Conservation (phyloP, 192 early-diverging fungal genomes). For the Coemansia sp. region DNA sequence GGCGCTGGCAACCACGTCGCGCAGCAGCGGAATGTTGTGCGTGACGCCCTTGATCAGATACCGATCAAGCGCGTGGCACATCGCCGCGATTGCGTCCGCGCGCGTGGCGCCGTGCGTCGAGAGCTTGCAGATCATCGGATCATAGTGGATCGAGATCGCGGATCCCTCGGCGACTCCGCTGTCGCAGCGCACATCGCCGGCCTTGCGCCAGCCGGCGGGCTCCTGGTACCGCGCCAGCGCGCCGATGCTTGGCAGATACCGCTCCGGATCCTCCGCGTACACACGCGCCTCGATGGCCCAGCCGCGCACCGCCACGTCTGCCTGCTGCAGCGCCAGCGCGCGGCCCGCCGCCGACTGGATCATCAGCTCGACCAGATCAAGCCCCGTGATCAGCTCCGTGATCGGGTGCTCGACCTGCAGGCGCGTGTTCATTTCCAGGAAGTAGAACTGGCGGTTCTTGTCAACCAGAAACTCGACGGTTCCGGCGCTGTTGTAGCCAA, state of each 20-base stretch:
- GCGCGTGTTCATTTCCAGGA: conserved; percentile 82
- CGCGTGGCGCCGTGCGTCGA: conserved; percentile 80
- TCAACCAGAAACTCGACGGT: conserved; percentile 81
- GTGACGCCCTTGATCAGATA: conserved; percentile 95
- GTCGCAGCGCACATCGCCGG: conserved; percentile 82
- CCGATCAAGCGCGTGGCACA: conserved; percentile 83
- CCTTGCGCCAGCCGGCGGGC: conserved; percentile 48
- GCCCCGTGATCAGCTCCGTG: conserved; percentile 76
- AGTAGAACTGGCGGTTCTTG: conserved; percentile 72
- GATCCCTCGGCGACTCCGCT: conserved; percentile 89
- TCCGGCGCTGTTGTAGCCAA: conserved; percentile 74
- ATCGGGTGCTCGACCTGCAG: conserved; percentile 82
- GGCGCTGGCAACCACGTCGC: conserved; percentile 76
- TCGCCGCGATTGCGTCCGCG: conserved; percentile 70
- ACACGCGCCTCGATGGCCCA: conserved; percentile 96
- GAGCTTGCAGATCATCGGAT: conserved; percentile 95
- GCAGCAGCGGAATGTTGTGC: conserved; percentile 92
- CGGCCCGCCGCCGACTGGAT: conserved; percentile 87
- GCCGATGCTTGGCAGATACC: conserved; percentile 92
- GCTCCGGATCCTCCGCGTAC: conserved; percentile 94
- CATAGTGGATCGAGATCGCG: conserved; percentile 96
- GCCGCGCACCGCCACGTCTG: conserved; percentile 76
- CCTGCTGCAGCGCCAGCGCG: conserved; percentile 67
- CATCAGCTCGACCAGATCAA: conserved; percentile 96
- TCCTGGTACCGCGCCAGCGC: conserved; percentile 84